A percentile compares a stretch with the other conserved stretches of the same genome.
These are phyloP conservation scores for Fusarium bactridioides DNA, from an alignment of 2,329 filamentous ascomycete genomes.

Conservation along the genomic window DNA sequence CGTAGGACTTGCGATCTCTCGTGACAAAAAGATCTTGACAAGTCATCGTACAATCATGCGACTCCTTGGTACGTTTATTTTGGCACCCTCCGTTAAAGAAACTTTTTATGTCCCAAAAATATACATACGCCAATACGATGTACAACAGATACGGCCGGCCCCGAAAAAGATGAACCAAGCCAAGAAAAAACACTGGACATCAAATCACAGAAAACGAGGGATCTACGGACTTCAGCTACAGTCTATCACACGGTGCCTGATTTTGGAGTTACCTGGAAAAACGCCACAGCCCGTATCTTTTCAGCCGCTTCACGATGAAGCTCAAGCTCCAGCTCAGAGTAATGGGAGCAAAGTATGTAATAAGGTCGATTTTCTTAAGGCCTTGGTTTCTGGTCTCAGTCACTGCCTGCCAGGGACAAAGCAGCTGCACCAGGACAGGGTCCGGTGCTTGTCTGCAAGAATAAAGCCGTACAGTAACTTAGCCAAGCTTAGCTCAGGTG, in stretches of 20 bases:
- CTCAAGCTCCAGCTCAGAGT: neutral
- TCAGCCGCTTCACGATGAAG: neutral
- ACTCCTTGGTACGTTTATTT: neutral
- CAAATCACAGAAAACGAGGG: conserved; percentile 31
- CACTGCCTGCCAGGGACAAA: conserved; percentile 15
- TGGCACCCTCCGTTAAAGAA: neutral
- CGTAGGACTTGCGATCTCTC: neutral
- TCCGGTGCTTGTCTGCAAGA: conserved; percentile 35
- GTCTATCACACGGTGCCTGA: conserved; percentile 18
- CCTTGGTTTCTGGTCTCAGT: neutral
- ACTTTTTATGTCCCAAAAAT: conserved; percentile 24
- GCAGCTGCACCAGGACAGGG: conserved; percentile 10
- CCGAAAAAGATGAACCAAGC: conserved; percentile 30
- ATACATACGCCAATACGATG: conserved; percentile 18
- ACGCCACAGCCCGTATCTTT: conserved; percentile 27
- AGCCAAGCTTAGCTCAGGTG: conserved; percentile 29
- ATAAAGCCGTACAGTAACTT: conserved; percentile 31
- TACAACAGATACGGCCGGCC: conserved; percentile 19
- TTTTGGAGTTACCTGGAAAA: conserved; percentile 3
- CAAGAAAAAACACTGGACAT: conserved; percentile 27
- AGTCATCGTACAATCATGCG: rapidly evolving
- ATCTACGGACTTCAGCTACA: conserved; percentile 5
- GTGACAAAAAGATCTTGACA: neutral
- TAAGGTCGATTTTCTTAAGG: neutral
- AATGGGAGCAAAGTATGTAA: neutral